Conservation (phyloP, 257 asterid species). For the Thymus mandschuricus region DNA sequence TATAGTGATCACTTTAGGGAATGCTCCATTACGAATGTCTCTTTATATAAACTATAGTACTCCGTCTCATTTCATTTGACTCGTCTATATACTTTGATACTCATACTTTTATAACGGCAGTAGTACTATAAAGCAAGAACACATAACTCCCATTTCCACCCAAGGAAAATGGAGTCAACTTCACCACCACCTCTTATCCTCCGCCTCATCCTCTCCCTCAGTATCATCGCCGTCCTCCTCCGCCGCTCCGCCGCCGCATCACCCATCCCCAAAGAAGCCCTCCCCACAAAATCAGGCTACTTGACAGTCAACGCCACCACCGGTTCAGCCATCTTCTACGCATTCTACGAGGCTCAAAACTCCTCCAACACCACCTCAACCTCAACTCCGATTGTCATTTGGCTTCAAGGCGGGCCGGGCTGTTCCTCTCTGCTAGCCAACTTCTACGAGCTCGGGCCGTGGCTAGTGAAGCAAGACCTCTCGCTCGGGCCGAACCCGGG, state of each 20-base stretch:
- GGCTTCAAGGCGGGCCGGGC: slow-evolving; percentile 96
- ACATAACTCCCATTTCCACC: not conserved
- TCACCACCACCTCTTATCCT: slow-evolving; percentile 11
- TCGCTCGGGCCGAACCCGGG: slow-evolving; percentile 53
- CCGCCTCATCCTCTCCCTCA: slow-evolving; percentile 40
- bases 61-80: too few species aligned
- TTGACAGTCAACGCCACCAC: slow-evolving; percentile 65
- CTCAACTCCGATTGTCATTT: slow-evolving; percentile 63
- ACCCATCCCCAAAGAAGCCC: slow-evolving; percentile 59
- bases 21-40: too few species aligned
- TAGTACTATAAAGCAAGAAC: too few species aligned
- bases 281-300: slow-evolving; percentile 77
- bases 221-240: slow-evolving; percentile 45
- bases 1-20: too few species aligned
- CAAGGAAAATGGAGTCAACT: slow-evolving; percentile 33
- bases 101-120: too few species aligned
- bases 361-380: slow-evolving; percentile 29
- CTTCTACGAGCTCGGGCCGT: slow-evolving; percentile 78
- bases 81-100: too few species aligned
- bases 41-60: too few species aligned
- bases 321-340: slow-evolving; percentile 71
- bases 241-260: slow-evolving; percentile 37
- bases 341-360: slow-evolving; percentile 68
- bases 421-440: slow-evolving; percentile 84
- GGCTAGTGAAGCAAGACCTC: slow-evolving; percentile 49